Evolutionary conservation across 1,284 basidiomycete genomes (phyloP).

Genomic region (Meripilus lineatus): DNA sequence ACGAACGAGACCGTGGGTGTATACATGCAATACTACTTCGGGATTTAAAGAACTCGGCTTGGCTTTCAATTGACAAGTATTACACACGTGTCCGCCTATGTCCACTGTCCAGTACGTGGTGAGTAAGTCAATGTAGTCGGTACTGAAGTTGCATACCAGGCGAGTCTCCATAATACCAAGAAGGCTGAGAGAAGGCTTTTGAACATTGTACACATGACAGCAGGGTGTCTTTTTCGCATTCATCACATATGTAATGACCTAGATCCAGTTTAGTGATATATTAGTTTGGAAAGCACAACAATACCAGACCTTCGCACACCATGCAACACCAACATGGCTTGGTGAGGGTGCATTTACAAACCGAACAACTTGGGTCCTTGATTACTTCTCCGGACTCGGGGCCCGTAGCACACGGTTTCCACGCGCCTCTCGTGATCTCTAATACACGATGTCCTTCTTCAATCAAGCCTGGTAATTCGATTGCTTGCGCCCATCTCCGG

Average conservation of each 20-base stretch:
- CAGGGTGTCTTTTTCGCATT: background rate
- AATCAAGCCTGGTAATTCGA: too few relatives aligned
- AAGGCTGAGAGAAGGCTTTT: background rate
- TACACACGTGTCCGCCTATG: constrained; percentile 8
- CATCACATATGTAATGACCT: background rate
- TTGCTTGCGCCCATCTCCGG: too few relatives aligned
- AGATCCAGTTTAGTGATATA: too few relatives aligned
- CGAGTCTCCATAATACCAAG: background rate
- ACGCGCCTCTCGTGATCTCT: too few relatives aligned
- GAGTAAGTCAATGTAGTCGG: too few relatives aligned
- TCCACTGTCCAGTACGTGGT: background rate
- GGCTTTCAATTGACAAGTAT: constrained; percentile 2
- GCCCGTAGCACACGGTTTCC: too few relatives aligned
- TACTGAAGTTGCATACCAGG: background rate
- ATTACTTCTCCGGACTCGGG: too few relatives aligned
- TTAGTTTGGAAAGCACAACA: too few relatives aligned
- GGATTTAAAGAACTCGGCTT: background rate
- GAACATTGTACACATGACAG: background rate
- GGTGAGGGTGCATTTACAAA: too few relatives aligned
- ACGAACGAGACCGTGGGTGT: constrained; percentile 7
- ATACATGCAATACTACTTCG: background rate
- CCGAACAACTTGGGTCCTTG: too few relatives aligned
- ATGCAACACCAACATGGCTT: background rate
- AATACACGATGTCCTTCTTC: too few relatives aligned
- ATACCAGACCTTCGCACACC: too few relatives aligned